phyloP scores from a whole-genome alignment of 192 early-diverging fungal species.

The Tieghemiomyces parasiticus region DNA sequence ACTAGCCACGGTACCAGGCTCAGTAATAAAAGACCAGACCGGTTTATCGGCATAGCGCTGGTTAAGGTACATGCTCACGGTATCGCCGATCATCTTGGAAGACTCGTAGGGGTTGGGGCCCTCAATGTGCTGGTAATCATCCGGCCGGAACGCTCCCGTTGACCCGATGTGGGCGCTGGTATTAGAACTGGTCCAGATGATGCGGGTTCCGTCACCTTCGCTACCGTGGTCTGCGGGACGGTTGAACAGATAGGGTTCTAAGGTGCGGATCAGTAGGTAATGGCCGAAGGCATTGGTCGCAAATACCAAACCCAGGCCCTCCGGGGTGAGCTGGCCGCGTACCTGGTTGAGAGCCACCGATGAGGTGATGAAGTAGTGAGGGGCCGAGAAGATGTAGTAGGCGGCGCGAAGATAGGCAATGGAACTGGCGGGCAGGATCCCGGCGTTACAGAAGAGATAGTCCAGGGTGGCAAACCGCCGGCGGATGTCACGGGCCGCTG shows the following conservation, averaged over 20 bases:
- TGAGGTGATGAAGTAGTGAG: constrained; percentile 23
- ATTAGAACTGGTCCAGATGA: constrained; percentile 29
- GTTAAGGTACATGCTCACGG: constrained; percentile 20
- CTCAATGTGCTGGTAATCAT: constrained; percentile 26
- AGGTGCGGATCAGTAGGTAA: constrained; percentile 19
- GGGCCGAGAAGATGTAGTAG: constrained; percentile 18
- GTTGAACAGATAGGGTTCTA: background rate
- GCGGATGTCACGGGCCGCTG: constrained; percentile 12
- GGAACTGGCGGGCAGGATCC: constrained; percentile 18
- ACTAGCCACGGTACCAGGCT: constrained; percentile 26
- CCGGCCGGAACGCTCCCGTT: constrained; percentile 14
- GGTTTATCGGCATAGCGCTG: constrained; percentile 1
- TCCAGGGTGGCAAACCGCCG: constrained; percentile 10
- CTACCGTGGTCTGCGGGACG: constrained; percentile 8
- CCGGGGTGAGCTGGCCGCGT: constrained; percentile 16
- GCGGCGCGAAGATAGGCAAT: constrained; percentile 14
- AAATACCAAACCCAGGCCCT: constrained; percentile 27
- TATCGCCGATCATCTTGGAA: constrained; percentile 31
- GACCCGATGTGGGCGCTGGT: constrained; percentile 7
- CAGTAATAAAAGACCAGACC: constrained; percentile 19
- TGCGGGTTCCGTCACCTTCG: constrained; percentile 10
- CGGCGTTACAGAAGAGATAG: constrained; percentile 31
- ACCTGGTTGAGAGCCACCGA: constrained; percentile 23
- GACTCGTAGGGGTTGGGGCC: constrained; percentile 29
- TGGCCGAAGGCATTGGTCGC: constrained; percentile 33